These are phyloP conservation scores for Umbilicaria muhlenbergii DNA, from an alignment of 495 filamentous ascomycete genomes.

Conservation along the genomic window DNA sequence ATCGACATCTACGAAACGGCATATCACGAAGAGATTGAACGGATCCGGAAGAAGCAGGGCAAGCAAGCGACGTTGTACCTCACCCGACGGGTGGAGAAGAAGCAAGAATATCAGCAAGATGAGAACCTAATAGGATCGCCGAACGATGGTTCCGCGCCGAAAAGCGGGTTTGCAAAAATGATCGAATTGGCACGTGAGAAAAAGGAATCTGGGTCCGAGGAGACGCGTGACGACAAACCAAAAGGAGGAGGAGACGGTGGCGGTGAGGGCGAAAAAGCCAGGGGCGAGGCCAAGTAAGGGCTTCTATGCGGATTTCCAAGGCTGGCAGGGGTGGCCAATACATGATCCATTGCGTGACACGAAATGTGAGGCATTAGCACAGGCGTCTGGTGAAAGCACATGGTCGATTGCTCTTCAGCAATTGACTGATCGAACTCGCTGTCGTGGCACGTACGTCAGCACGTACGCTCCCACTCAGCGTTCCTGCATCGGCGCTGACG, in stretches of 20 bases:
- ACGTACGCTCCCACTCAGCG: too few species aligned
- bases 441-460: too few species aligned
- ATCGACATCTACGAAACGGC: conserved; percentile 79
- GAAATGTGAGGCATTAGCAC: too few species aligned
- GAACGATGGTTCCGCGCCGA: background rate
- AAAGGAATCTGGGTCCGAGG: conserved; percentile 3
- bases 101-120: conserved; percentile 19
- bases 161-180: conserved; percentile 11
- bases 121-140: conserved; percentile 7
- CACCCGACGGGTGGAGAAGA: conserved; percentile 42
- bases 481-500: too few species aligned
- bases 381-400: too few species aligned
- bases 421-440: too few species aligned
- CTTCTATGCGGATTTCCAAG: background rate
- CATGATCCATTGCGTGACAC: too few species aligned
- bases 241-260: background rate
- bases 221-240: conserved; percentile 1
- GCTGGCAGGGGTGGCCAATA: too few species aligned
- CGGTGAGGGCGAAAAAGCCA: background rate
- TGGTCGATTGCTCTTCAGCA: too few species aligned
- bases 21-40: conserved; percentile 65
- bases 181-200: conserved; percentile 17
- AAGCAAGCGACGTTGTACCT: conserved; percentile 33
- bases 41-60: conserved; percentile 37
- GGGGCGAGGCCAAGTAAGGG: conserved; percentile 1